Base-by-base conservation (phyloP, 1,284 basidiomycete genomes). In the Mrakiaceae sp. region DNA sequence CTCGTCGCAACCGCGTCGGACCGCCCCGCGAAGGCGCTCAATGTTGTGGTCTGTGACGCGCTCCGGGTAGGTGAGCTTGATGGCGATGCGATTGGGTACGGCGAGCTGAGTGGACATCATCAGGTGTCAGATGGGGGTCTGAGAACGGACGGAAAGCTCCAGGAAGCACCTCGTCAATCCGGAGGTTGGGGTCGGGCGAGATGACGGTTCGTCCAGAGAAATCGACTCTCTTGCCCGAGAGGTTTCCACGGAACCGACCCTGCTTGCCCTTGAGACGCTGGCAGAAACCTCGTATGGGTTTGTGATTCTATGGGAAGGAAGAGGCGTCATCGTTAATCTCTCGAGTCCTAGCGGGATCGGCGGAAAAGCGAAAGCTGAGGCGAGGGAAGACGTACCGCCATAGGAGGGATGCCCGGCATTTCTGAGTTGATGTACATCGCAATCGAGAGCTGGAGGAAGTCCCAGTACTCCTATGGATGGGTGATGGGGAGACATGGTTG, bases 391-490 rank as follows among this genome's bases (percentile, higher is more conserved):
- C 72, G 67, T 48, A 78, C 79, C 62, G 75, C 84, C 71, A 87
- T 85, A 2, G 86, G 85, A 3, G 88, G 88, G 46, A 96, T 86
- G 56, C 95, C 95, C 4, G 96, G 96, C 12, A 94, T 82, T 75
- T 98, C 94, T 1, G 96, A 97, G 78, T 98, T 98, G 80, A 99
- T 90, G 77, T 98, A 99, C 82, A 98, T 87, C 0, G 95, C 96
- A 16, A 98, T 89, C 44, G 88, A 88, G 60, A 96, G 82, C 74
- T 96, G 92, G 4, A 99, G 81, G 69, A 95, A 92, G 71, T 98
- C 96, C 96, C 96, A 99, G 84, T 97, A 87, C 83, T 95, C 93
- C 89, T 90, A 70, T 11, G 58, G 58, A 39, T n/a, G 1, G 11
- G 16, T 14, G 42, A 44, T 8, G 27, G 9, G 6, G 4, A 27